Evolutionary conservation across 441 rosid genomes (phyloP), one percentile per base, ranked within the genome.

Genomic region (Croton setiger): DNA sequence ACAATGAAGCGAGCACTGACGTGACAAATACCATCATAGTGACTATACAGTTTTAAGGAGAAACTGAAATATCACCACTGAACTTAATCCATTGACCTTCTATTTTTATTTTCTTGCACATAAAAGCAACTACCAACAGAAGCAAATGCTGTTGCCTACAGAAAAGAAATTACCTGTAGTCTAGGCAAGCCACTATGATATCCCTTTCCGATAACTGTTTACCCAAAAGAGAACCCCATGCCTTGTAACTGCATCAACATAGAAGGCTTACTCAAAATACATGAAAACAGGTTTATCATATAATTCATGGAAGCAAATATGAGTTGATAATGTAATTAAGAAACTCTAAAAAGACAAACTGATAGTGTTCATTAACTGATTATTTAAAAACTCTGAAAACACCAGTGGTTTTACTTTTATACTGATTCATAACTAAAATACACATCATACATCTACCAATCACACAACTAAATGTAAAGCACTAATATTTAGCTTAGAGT

Each of bases 141-240:
- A 31, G 7, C 35, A 8, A 14, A 37, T 14, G 1, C 18, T 18
- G 3, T n/a, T 9, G 47, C 5, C 47, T 36, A 67, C 43, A 14
- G 65, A 33, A 62, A 68, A 52, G 60, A 43, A 49, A 7, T 74
- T 70, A 90, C 98, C 98, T 85, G 92, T 93, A 93, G 76, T 89
- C 97, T 72, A 89, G 86, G 84, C 98, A 93, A 54, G 98, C 98
- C 43, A 93, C 98, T 33, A 91, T 86, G 43, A 91, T 85, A 76
- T 83, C 97, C 80, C 97, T 87, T 72, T 93, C 98, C 35, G 97
- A 86, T 74, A 93, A 76, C 58, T 93, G 96, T 60, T 86, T 88
- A 67, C 98, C 98, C 66, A 93, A 75, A 67, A 93, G 98, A 71
- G 94, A 85, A 70, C 97, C 97, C 98, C 97, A 89, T 51, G 94